These are phyloP conservation scores for Phytophthora cryptogea DNA, from an alignment of 352 stramenopile species.

Conservation along the genomic window DNA sequence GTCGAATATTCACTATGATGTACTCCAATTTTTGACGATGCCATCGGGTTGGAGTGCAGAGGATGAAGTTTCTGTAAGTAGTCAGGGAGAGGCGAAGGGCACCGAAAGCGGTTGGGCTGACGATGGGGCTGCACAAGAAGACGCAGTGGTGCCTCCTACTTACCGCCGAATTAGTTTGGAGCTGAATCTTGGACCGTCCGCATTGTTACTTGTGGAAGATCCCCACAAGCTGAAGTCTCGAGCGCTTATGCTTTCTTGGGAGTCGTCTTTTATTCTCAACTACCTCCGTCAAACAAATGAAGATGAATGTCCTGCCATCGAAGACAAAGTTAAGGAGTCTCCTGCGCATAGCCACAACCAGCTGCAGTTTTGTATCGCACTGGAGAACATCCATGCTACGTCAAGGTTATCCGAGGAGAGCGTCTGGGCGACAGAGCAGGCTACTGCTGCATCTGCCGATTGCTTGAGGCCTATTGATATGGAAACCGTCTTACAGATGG, in stretches of 20 bases:
- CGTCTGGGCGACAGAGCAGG: constrained; percentile 54
- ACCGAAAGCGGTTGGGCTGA: constrained; percentile 5
- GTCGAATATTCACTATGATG: constrained; percentile 83
- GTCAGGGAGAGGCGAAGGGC: constrained; percentile 12
- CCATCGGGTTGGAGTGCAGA: constrained; percentile 24
- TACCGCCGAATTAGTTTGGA: constrained; percentile 61
- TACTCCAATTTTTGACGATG: constrained; percentile 70
- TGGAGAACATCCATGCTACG: constrained; percentile 77
- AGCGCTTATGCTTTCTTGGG: constrained; percentile 84
- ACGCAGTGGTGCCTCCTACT: constrained; percentile 16
- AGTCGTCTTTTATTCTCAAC: constrained; percentile 63
- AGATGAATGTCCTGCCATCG: constrained; percentile 27
- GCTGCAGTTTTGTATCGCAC: constrained; percentile 59
- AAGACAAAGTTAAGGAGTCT: constrained; percentile 23
- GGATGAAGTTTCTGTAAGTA: constrained; percentile 32
- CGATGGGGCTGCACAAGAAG: constrained; percentile 9
- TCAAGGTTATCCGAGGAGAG: constrained; percentile 79
- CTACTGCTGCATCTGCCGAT: constrained; percentile 57
- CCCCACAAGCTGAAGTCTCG: constrained; percentile 69
- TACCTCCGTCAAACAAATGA: constrained; percentile 58
- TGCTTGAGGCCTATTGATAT: constrained; percentile 81
- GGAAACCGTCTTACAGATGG: constrained; percentile 70
- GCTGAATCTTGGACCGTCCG: constrained; percentile 66
- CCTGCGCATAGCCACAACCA: constrained; percentile 48
- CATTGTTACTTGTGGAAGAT: constrained; percentile 78